phyloP scores from a whole-genome alignment of 176 grass and related monocot genomes.

The Avena atlantica region DNA sequence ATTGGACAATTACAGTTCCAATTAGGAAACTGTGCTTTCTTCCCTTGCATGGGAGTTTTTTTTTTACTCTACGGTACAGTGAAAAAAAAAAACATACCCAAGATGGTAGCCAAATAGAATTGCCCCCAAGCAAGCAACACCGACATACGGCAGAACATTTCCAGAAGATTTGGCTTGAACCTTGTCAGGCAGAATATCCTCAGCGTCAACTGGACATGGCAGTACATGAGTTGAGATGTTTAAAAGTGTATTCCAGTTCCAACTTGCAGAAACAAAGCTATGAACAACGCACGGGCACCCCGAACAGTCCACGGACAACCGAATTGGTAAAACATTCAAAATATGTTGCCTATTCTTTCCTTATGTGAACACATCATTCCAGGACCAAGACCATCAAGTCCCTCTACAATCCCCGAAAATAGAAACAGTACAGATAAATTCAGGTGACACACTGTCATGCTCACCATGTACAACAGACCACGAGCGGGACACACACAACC shows the following conservation, averaged over 20 bases:
- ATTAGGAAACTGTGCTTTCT: not conserved
- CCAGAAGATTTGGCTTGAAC: slow-evolving; percentile 76
- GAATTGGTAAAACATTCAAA: too few species aligned
- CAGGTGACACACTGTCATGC: not conserved
- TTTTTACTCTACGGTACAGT: not conserved
- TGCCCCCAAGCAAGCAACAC: slow-evolving; percentile 93
- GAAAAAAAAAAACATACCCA: slow-evolving; percentile 55
- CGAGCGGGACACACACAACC: too few species aligned
- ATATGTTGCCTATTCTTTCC: not conserved
- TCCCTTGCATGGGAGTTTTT: not conserved
- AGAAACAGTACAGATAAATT: not conserved
- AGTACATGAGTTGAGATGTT: not conserved
- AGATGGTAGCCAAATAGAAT: slow-evolving; percentile 99
- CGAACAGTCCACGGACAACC: too few species aligned
- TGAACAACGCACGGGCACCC: not conserved
- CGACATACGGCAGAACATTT: slow-evolving; percentile 91
- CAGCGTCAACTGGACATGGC: slow-evolving; percentile 65
- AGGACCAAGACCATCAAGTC: not conserved
- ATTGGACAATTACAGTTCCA: not conserved
- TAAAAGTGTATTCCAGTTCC: not conserved
- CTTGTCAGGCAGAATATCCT: slow-evolving; percentile 68
- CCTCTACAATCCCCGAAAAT: not conserved
- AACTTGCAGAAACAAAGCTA: not conserved
- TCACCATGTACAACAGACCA: not conserved
- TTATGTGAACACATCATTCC: not conserved